Evolutionary conservation across 352 stramenopile genomes (phyloP), one percentile per base, ranked within the genome.

Genomic region (Globisporangium acanthophoron): DNA sequence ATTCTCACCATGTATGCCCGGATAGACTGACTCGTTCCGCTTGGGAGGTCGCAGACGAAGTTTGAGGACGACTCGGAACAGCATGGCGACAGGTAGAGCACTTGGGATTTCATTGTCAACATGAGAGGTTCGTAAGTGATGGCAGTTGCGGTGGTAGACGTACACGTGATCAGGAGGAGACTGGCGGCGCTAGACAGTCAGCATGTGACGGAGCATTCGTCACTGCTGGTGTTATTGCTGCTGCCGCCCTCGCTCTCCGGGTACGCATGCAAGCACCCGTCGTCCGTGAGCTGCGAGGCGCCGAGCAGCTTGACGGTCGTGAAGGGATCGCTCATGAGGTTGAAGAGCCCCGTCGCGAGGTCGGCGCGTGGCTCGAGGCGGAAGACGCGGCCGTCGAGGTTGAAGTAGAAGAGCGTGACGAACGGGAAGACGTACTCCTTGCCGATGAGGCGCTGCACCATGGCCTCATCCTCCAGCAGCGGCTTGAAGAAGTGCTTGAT

Each of bases 401-500:
- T 81, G 61, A 88, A 81, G 54, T 86, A 67, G 60, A 85, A 86
- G 11, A 76, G 59, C 20, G 74, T 75, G 5, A 67, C 70, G 52
- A 83, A 86, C 5, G 76, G 67, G 50, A 86, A 83, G 44, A 64
- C 63, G 58, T 87, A 87, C 40, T 75, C 67, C 50, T 84, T 69
- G 16, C 79, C 79, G 20, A 89, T 68, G 40, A 89, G 71, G 20
- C 65, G 66, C 63, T 87, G 76, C n/a, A 87, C 79, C 61, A 89
- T 71, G 4, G 65, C 31, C 52, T 87, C 79, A 53, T 89, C 74
- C 7, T 65, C 64, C 8, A 85, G 54, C 15, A 89, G 44, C 1
- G 75, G 76, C 47, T 79, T 67, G 48, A 87, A 89, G 45, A 89
- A 84, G 39, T 87, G 69, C 52, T 67, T 65, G 67, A 89, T 81